Conservation (phyloP, 148 eudicot species). For the Suaeda aralocaspica region DNA sequence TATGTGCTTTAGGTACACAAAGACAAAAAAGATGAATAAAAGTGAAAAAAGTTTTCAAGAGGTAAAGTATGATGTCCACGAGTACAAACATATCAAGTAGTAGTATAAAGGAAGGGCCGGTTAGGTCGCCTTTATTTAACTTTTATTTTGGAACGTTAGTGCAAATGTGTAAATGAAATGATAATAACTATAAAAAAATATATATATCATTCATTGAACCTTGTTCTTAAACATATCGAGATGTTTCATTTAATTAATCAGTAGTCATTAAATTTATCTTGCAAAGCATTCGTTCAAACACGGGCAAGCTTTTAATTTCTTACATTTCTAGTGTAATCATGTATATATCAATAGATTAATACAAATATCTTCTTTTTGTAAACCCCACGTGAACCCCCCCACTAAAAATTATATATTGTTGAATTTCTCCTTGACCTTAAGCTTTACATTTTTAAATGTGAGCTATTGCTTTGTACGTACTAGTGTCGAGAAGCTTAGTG, state of each 20-base stretch:
- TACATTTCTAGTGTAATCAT: no score
- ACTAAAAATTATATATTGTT: not conserved
- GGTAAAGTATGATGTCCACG: slow-evolving; percentile 15
- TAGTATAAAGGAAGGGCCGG: no score
- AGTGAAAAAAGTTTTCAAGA: slow-evolving; percentile 9
- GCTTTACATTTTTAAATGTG: slow-evolving; percentile 12
- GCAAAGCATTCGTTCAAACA: slow-evolving; percentile 32
- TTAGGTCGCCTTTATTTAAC: slow-evolving; percentile 14
- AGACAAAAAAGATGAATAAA: not conserved
- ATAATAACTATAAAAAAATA: slow-evolving; percentile 16
- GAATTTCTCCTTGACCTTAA: no score
- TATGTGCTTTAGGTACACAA: slow-evolving; percentile 2
- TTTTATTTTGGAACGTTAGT: slow-evolving; percentile 6
- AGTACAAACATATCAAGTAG: slow-evolving; percentile 23
- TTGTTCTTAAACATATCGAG: slow-evolving; percentile 18
- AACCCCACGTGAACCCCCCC: no score
- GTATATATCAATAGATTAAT: no score
- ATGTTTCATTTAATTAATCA: slow-evolving; percentile 25
- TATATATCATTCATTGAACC: slow-evolving; percentile 22
- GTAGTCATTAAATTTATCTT: slow-evolving; percentile 24
- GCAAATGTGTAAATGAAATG: no score
- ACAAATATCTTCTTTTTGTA: slow-evolving; percentile 15
- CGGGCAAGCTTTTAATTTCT: slow-evolving; percentile 20
- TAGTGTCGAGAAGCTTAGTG: no score
- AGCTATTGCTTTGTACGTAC: no score